Percentiles rank a stretch among this genome's conserved stretches.
These are phyloP conservation scores for Geranium brycei DNA, from an alignment of 345 rosid genomes.

Conservation along the genomic window DNA sequence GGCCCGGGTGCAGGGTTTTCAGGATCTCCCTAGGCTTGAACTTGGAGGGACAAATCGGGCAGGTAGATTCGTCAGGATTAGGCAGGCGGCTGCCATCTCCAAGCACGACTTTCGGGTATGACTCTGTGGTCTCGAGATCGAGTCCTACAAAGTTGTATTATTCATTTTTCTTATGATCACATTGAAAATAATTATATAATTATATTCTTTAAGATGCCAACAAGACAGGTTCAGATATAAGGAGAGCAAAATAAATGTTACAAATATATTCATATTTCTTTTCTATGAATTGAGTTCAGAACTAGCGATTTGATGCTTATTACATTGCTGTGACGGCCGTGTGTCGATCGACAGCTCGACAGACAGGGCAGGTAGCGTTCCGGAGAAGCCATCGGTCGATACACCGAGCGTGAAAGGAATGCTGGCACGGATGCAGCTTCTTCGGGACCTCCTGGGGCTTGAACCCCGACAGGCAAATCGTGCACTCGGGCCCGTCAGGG, in stretches of 20 bases:
- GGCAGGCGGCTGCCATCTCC: conserved; percentile 36
- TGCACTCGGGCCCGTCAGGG: conserved; percentile 29
- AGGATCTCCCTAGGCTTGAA: conserved; percentile 28
- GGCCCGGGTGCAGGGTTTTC: conserved; percentile 25
- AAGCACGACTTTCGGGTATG: conserved; percentile 38
- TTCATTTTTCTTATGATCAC: no score
- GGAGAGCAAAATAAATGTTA: no score
- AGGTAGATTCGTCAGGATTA: conserved; percentile 23
- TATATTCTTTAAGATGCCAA: no score
- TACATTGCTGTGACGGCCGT: background rate
- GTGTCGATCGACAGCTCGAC: conserved; percentile 7
- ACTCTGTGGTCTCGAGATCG: conserved; percentile 36
- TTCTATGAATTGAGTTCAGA: no score
- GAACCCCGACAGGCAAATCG: conserved; percentile 34
- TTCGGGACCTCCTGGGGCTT: conserved; percentile 21
- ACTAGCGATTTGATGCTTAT: no score
- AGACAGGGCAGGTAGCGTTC: conserved; percentile 16
- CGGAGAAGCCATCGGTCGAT: conserved; percentile 13
- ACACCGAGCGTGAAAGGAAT: conserved; percentile 17
- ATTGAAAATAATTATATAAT: no score
- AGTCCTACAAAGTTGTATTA: conserved; percentile 22
- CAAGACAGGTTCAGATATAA: no score
- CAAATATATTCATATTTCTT: no score
- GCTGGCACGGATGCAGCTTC: conserved; percentile 24
- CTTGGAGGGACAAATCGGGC: conserved; percentile 32